Percentiles rank a stretch among this genome's conserved stretches.
Conservation (phyloP, 495 filamentous ascomycete genomes). For the Parachaetomium inaequale region DNA sequence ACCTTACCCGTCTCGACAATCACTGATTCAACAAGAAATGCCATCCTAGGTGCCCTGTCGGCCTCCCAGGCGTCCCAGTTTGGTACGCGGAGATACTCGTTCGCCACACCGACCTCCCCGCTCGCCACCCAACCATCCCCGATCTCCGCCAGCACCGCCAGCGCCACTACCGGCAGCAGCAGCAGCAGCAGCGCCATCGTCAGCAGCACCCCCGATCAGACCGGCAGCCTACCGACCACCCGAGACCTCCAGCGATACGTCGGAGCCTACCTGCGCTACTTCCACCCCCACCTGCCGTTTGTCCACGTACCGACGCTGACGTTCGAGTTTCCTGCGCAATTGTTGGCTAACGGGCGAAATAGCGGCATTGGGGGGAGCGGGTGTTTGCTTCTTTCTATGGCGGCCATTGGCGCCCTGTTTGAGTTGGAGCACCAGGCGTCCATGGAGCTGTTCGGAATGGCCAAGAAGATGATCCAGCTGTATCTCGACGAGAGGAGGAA, state of each 20-base stretch:
- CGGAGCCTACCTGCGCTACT: conserved; percentile 85
- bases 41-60: conserved; percentile 72
- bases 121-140: conserved; percentile 50
- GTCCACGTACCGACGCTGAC: conserved; percentile 88
- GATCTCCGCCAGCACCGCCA: conserved; percentile 65
- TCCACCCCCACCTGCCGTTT: conserved; percentile 93
- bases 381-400: conserved; percentile 91
- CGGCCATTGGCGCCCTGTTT: conserved; percentile 92
- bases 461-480: conserved; percentile 91
- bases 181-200: conserved; percentile 63
- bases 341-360: conserved; percentile 57
- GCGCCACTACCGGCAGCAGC: conserved; percentile 44
- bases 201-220: conserved; percentile 49
- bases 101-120: conserved; percentile 62
- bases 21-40: conserved; percentile 88
- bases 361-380: conserved; percentile 77
- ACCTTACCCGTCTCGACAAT: conserved; percentile 63
- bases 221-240: conserved; percentile 70
- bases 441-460: conserved; percentile 84
- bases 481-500: conserved; percentile 92
- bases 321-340: conserved; percentile 74
- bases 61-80: conserved; percentile 67
- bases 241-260: conserved; percentile 90
- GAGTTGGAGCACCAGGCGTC: conserved; percentile 77
- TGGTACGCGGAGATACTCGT: conserved; percentile 74